These are phyloP conservation scores for Inga laurina DNA, from an alignment of 306 rosid species.

Conservation along the genomic window DNA sequence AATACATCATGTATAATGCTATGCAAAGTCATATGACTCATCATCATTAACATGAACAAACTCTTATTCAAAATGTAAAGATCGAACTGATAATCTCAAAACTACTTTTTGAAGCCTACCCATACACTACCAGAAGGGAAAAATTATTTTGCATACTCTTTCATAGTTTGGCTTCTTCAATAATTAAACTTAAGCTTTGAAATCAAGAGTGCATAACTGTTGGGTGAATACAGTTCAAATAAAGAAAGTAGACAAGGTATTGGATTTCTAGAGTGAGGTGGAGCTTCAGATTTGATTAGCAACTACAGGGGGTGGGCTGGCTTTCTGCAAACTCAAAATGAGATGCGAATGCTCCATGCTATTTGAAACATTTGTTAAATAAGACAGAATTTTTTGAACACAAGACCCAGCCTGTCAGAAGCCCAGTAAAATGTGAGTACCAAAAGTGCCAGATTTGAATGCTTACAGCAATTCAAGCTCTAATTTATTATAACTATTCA, in stretches of 20 bases:
- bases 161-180: background rate
- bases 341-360: background rate
- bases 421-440: background rate
- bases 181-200: background rate
- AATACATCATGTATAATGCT: background rate
- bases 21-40: background rate
- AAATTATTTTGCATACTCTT: background rate
- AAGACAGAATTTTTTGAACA: background rate
- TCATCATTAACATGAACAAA: background rate
- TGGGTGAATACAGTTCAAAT: background rate
- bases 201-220: background rate
- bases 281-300: background rate
- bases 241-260: background rate
- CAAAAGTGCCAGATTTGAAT: background rate
- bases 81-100: background rate
- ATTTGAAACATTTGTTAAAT: background rate
- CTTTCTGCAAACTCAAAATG: background rate
- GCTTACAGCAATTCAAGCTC: background rate
- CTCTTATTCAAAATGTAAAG: background rate
- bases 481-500: background rate
- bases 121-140: background rate
- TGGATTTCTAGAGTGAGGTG: background rate
- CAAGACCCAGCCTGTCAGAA: background rate
- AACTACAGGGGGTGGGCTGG: background rate
- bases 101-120: background rate